Evolutionary conservation across 2,329 filamentous ascomycete genomes (phyloP).

Genomic region (Clarireedia homoeocarpa): DNA sequence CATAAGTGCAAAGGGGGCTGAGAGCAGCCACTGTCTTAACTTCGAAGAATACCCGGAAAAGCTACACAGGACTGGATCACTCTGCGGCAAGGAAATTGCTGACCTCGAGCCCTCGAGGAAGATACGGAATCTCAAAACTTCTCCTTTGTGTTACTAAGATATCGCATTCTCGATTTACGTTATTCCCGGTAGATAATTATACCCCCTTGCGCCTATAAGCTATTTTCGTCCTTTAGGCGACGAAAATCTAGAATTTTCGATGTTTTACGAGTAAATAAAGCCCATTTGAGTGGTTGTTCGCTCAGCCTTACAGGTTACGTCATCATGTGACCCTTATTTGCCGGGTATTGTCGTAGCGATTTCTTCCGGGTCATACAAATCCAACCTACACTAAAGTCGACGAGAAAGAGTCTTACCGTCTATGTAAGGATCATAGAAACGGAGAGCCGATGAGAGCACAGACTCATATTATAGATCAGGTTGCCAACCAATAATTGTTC

Average conservation of each 20-base stretch:
- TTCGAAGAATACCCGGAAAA: not conserved
- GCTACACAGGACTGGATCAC: no score
- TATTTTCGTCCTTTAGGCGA: not conserved
- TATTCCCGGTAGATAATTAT: not conserved
- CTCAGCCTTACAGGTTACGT: conserved; percentile 1
- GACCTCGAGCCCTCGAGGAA: no score
- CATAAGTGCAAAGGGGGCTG: not conserved
- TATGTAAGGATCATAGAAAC: not conserved
- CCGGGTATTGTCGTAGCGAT: not conserved
- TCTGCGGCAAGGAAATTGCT: no score
- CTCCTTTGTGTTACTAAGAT: no score
- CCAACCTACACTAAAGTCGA: not conserved
- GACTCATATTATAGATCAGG: no score
- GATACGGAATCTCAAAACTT: no score
- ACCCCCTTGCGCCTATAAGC: not conserved
- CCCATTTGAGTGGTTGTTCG: not conserved
- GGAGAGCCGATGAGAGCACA: no score
- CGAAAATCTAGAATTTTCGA: not conserved
- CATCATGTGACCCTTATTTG: not conserved
- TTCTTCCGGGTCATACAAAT: not conserved
- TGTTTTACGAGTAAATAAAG: not conserved
- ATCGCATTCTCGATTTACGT: not conserved
- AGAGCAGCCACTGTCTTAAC: not conserved
- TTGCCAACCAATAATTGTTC: no score
- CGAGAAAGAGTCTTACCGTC: not conserved